Evolutionary conservation across 805 yeast species (phyloP), one percentile per base, ranked within the genome.

Genomic region (Schizosaccharomyces cryophilus): DNA sequence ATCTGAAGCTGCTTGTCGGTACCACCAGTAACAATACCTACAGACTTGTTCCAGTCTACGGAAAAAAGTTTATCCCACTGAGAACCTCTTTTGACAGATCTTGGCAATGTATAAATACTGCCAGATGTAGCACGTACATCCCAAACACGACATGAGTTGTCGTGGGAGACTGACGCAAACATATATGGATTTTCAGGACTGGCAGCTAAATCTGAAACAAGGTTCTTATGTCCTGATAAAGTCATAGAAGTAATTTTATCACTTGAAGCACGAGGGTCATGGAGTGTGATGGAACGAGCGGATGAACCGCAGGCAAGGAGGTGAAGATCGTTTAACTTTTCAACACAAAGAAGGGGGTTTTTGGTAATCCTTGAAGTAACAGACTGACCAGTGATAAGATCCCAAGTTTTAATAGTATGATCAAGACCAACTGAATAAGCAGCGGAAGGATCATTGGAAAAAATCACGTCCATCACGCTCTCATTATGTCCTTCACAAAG

Each of bases 331-430:
- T 85, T 80, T 64, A 93, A 74, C 65, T 82, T 82, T 38, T 82
- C 75, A 35, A 89, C 72, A 0, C 95, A 85, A 56, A 89, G 76
- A 64, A 93, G 76, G 11, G 97, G 83, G 71, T 80, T 89, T 15
- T 89, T 85, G 0, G 97, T 88, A 24, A 85, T 79, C 71, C 85
- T 83, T 3, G 96, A 85, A 69, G 88, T 96, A 35, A 93, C 84
- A 67, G 87, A 81, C 65, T 86, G 79, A 13, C 85, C 75, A 1
- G 96, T 89, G 19, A 87, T 85, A 67, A 93, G 75, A 75, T 93
- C 98, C 97, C 97, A 93, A 0, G 98, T 93, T 68, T 85, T 85
- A 65, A 93, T 81, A 0, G 95, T 81, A 70, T 93, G 98, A 73
- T 93, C 97, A 70, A 88, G 96, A 5, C 96, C 85, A 1, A 86